Conservation (phyloP, 108 stramenopile genomes). For the Skeletonema grethae region DNA sequence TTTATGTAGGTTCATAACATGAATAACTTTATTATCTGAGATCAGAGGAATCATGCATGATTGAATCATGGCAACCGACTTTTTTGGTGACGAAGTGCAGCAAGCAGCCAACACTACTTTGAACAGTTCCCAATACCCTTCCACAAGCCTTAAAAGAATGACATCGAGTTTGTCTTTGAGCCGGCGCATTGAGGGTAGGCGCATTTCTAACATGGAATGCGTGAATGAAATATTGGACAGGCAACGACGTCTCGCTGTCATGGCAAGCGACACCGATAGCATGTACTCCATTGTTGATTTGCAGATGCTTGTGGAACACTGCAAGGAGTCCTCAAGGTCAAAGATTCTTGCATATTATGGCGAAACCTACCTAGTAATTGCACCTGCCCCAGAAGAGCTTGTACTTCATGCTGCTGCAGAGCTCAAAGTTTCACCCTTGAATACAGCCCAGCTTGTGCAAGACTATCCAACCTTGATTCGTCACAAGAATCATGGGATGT, state of each 20-base stretch:
- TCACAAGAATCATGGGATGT: constrained; percentile 10
- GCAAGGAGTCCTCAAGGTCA: constrained; percentile 10
- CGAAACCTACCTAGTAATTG: background rate
- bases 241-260: constrained; percentile 20
- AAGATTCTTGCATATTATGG: constrained; percentile 20
- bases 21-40: background rate
- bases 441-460: constrained; percentile 15
- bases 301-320: constrained; percentile 27
- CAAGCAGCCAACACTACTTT: too few relatives aligned
- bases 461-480: constrained; percentile 26
- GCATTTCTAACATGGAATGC: background rate
- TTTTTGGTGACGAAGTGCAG: too few relatives aligned
- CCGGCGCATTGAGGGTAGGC: background rate
- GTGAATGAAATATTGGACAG: constrained; percentile 22
- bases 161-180: background rate
- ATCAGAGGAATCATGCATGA: constrained; percentile 3
- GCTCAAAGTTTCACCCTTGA: constrained; percentile 19
- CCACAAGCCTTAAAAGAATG: background rate
- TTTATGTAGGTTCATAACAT: background rate
- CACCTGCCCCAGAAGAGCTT: constrained; percentile 11
- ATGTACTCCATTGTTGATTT: constrained; percentile 27
- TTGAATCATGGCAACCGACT: background rate
- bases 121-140: too few relatives aligned
- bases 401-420: constrained; percentile 29
- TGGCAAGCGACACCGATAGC: constrained; percentile 17